Conservation (phyloP, 2,329 filamentous ascomycete species). For the Ascochyta pisi region DNA sequence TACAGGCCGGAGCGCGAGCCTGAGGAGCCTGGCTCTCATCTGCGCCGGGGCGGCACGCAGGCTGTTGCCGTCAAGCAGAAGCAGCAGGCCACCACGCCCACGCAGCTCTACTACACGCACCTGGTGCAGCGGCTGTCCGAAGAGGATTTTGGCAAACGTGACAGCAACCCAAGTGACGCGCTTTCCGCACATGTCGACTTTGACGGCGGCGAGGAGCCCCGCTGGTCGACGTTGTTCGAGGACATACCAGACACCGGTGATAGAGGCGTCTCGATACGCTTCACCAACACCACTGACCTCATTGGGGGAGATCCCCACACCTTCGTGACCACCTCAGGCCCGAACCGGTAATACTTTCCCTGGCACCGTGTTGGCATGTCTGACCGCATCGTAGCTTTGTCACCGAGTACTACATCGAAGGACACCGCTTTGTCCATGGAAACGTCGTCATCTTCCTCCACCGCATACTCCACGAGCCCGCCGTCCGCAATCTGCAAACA, state of each 20-base stretch:
- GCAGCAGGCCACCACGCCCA: constrained; percentile 51
- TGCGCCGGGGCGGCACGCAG: constrained; percentile 48
- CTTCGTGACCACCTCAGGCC: constrained; percentile 60
- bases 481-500: constrained; percentile 41
- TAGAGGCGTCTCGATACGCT: constrained; percentile 60
- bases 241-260: constrained; percentile 58
- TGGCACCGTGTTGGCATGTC: constrained; percentile 19
- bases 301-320: constrained; percentile 57
- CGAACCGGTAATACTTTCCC: constrained; percentile 55
- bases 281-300: constrained; percentile 58
- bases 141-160: constrained; percentile 43
- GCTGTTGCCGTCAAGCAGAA: constrained; percentile 41
- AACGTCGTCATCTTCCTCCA: constrained; percentile 65
- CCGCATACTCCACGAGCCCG: constrained; percentile 59
- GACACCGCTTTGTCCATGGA: constrained; percentile 64
- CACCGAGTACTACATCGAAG: constrained; percentile 63
- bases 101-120: constrained; percentile 62
- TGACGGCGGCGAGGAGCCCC: constrained; percentile 32
- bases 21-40: constrained; percentile 47
- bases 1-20: constrained; percentile 63
- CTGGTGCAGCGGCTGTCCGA: constrained; percentile 54
- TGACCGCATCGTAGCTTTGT: constrained; percentile 56
- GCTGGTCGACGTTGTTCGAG: constrained; percentile 50
- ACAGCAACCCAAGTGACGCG: constrained; percentile 18
- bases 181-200: constrained; percentile 33